A percentile compares a stretch with the other conserved stretches of the same genome.
phyloP scores from a whole-genome alignment of 257 asterid species.

The Coffea eugenioides region DNA sequence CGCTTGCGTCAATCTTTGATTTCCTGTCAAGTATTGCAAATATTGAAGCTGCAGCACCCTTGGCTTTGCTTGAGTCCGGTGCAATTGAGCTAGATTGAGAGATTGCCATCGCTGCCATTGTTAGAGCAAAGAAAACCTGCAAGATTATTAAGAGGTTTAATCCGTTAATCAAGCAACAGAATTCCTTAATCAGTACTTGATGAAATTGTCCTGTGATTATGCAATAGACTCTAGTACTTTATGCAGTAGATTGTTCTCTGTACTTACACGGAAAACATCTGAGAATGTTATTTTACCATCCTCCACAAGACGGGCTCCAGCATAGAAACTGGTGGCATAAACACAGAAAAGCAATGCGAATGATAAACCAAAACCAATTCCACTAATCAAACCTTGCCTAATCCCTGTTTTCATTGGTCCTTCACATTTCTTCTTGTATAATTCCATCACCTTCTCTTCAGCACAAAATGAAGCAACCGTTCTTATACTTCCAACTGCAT shows the following conservation, averaged over 20 bases:
- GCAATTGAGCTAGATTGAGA: conserved; percentile 80
- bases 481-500: conserved; percentile 83
- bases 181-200: background rate
- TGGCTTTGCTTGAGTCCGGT: conserved; percentile 84
- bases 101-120: conserved; percentile 81
- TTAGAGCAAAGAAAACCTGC: conserved; percentile 88
- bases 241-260: background rate
- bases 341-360: conserved; percentile 55
- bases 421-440: conserved; percentile 71
- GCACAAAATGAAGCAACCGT: conserved; percentile 93
- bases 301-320: conserved; percentile 77
- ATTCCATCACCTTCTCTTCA: conserved; percentile 70
- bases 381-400: conserved; percentile 68
- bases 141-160: background rate
- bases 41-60: conserved; percentile 72
- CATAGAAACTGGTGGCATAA: conserved; percentile 83
- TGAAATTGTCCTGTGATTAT: background rate
- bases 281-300: conserved; percentile 63
- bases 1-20: conserved; percentile 72
- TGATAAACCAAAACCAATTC: conserved; percentile 72
- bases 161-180: background rate
- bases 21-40: conserved; percentile 68
- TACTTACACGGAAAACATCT: conserved; percentile 80
- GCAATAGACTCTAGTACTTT: background rate
- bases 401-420: conserved; percentile 69